Percentiles rank a stretch among this genome's conserved stretches.
phyloP scores from a whole-genome alignment of 2,329 filamentous ascomycete species.

The Daldinia sp. region DNA sequence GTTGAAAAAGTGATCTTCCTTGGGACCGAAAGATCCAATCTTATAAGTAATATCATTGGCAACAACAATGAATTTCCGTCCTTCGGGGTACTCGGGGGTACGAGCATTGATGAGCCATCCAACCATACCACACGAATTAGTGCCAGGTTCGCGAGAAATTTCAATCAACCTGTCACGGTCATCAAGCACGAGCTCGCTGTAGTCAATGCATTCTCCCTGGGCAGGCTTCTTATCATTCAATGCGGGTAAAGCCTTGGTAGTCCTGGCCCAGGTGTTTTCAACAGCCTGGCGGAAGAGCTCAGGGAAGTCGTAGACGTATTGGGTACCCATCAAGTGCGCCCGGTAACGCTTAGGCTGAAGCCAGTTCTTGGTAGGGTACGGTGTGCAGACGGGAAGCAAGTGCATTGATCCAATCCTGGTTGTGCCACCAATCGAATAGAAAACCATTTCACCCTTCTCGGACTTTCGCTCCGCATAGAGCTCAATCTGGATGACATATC shows the following conservation, averaged over 20 bases:
- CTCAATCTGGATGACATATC: conserved; percentile 97
- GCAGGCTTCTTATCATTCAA: conserved; percentile 83
- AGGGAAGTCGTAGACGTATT: conserved; percentile 99
- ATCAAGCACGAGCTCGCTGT: conserved; percentile 92
- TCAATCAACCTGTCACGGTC: conserved; percentile 92
- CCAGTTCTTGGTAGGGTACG: conserved; percentile 98
- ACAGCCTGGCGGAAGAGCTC: conserved; percentile 98
- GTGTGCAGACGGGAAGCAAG: conserved; percentile 85
- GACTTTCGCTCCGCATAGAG: conserved; percentile 98
- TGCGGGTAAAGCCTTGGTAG: conserved; percentile 75
- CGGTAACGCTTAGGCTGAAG: conserved; percentile 99
- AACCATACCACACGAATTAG: conserved; percentile 97
- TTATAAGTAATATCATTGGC: conserved; percentile 99
- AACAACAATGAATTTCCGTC: conserved; percentile 92
- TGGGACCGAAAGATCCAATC: conserved; percentile 96
- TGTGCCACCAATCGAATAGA: conserved; percentile 95
- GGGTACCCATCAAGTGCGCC: conserved; percentile 98
- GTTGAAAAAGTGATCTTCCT: conserved; percentile 98
- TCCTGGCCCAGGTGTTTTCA: conserved; percentile 90
- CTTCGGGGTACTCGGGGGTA: conserved; percentile 93
- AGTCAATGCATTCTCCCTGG: conserved; percentile 90
- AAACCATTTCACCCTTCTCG: conserved; percentile 97
- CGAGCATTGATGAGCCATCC: conserved; percentile 95
- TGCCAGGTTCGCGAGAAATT: conserved; percentile 92
- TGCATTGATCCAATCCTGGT: conserved; percentile 97